Base-by-base conservation (phyloP, 2,329 filamentous ascomycete genomes). In the Zymoseptoria pseudotritici region DNA sequence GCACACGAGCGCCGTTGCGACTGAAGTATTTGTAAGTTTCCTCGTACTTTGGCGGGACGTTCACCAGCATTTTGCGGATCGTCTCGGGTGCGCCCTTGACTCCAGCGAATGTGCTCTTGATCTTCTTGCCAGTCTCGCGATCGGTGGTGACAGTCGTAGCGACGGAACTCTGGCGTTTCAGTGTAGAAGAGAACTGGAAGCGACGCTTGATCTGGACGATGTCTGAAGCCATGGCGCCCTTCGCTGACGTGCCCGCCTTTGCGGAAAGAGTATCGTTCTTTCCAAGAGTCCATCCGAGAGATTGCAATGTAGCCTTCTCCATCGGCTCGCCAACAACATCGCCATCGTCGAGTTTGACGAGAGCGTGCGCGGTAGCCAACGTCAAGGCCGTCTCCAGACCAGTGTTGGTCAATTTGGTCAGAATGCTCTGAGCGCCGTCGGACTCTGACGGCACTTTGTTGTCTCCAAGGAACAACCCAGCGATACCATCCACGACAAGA, bases 1-100 rank as follows among this genome's bases (percentile, higher is more conserved):
- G 83, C 13, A 99, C 94, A 79, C 94, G 89, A 51, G 91, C 95
- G 67, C 94, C 94, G 69, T 95, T 96, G 64, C 94, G 86, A 58
- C 93, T 97, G 71, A 97, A 99, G 78, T 96, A 91, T 76, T 97
- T 99, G 83, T 86, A 99, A 0, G 94, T 99, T 77, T 97, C 94
- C 73, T 99, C 94, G 71, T 99, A 99, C 72, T 96, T 86, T 1
- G 85, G 81, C 7, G 94, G 94, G 9, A 91, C 84, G 36, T 87
- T 82, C 42, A 90, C 82, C 63, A 99, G 82, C 89, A 97, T 97
- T 72, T 89, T 92, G 75, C 90, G 86, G 70, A 99, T 97, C 0
- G 94, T 99, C 78, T 99, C 94, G 0, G 94, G 94, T 7, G 94
- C 94, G 72, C 94, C 94, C 79, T 99, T 99, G 66, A 97, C 94